Base-by-base conservation (phyloP, 208 protist species). In the Lotmaria passim region DNA sequence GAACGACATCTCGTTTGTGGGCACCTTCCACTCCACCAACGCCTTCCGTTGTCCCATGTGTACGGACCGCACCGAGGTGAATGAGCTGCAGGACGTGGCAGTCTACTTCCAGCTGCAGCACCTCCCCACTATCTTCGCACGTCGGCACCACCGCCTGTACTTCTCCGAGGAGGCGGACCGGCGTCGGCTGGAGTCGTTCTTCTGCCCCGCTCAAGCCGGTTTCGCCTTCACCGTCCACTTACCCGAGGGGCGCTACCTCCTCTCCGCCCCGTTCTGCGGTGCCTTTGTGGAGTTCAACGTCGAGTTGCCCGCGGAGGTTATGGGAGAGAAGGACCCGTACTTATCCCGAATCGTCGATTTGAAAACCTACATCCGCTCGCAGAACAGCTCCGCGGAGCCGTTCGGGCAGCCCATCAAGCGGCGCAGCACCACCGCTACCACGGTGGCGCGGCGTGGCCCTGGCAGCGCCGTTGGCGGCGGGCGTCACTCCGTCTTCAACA, bases 21-120 rank as follows among this genome's bases (percentile, higher is more conserved):
- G 80, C 12, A 88, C 86, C 15, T 94, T 85, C 67, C 83, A 90
- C 74, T 52, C 44, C 58, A 77, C 79, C 23, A 95, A 95, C 72
- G 72, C 77, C 12, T 81, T 87, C 51, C 75, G 75, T 26, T 95
- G 90, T 53, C 90, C 90, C 15, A 86, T 93, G 72, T 95, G 90
- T 58, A 90, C 90, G 0, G 87, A 93, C 36, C 62, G 73, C 21
- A 90, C 74, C 0, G 83, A 91, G 62, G 75, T 91, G 5, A 82
- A 75, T 10, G 62, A 75, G 26, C 68, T 93, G 24, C n/a, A 60
- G 28, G 34, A 87, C 46, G 83, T 93, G 12, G 63, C 61, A 11
- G 90, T 95, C 15, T 95, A 85, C 66, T 95, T 95, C 76, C 77
- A 85, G 34, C 68, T 90, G 19, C 56, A 70, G 24, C 47, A 48